Conservation (phyloP, 2,329 filamentous ascomycete genomes). For the Huntiella abstrusa region DNA sequence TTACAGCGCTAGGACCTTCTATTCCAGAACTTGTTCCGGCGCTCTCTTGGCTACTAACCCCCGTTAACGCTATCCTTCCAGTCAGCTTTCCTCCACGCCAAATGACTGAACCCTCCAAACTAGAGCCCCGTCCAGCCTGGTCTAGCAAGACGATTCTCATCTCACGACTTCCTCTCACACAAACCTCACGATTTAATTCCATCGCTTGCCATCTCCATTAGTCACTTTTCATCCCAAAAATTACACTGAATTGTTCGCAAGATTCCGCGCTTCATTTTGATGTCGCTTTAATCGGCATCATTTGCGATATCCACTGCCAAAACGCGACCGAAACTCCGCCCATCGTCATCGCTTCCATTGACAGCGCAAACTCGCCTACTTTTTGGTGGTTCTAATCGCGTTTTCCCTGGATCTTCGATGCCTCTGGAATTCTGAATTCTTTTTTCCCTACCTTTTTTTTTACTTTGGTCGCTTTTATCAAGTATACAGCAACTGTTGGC, state of each 20-base stretch:
- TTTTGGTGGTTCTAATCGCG: neutral
- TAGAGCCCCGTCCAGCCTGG: too few species aligned
- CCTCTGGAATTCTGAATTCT: too few species aligned
- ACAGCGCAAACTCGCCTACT: neutral
- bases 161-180: constrained; percentile 35
- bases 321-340: constrained; percentile 8
- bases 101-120: too few species aligned
- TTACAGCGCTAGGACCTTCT: neutral
- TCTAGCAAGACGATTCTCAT: constrained; percentile 22
- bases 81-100: too few species aligned
- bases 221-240: constrained; percentile 24
- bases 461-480: neutral
- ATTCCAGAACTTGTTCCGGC: too few species aligned
- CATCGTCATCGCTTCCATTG: neutral
- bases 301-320: constrained; percentile 3
- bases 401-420: neutral
- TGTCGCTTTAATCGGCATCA: constrained; percentile 5
- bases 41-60: too few species aligned
- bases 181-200: constrained; percentile 19
- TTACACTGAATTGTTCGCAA: constrained; percentile 11
- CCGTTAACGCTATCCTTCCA: too few species aligned
- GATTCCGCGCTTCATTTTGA: constrained; percentile 10
- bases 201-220: constrained; percentile 12
- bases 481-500: too few species aligned
- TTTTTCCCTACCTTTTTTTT: constrained; percentile 2